phyloP scores from a whole-genome alignment of 805 yeast genomes.

The Schwanniomyces sp. region DNA sequence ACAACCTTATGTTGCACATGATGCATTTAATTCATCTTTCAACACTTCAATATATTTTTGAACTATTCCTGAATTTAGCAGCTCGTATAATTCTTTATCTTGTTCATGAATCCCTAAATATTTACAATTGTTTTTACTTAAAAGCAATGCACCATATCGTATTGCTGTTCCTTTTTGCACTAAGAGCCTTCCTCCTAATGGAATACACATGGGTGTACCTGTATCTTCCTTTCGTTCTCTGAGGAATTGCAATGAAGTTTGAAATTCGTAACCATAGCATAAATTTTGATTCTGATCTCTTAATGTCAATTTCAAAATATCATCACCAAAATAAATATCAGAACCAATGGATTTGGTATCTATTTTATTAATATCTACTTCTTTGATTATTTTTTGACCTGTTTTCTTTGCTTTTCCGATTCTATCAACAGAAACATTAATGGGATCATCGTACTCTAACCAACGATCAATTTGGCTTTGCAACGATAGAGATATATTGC shows the following conservation, averaged over 20 bases:
- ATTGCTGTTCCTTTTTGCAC: constrained; percentile 49
- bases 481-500: constrained; percentile 52
- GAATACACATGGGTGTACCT: constrained; percentile 37
- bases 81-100: constrained; percentile 20
- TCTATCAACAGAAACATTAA: constrained; percentile 60
- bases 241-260: constrained; percentile 52
- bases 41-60: constrained; percentile 39
- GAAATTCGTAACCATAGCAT: constrained; percentile 56
- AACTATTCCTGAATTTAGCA: constrained; percentile 34
- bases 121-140: constrained; percentile 29
- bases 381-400: constrained; percentile 39
- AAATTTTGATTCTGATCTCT: constrained; percentile 53
- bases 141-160: constrained; percentile 45
- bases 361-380: constrained; percentile 48
- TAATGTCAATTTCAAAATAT: constrained; percentile 53
- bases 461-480: constrained; percentile 57
- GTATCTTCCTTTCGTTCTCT: constrained; percentile 19
- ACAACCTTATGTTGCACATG: not conserved
- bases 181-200: constrained; percentile 59
- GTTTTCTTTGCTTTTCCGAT: constrained; percentile 25
- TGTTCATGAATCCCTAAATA: constrained; percentile 30
- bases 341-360: constrained; percentile 1
- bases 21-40: constrained; percentile 22
- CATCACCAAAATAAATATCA: not conserved
- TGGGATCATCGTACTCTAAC: constrained; percentile 52